A percentile compares a stretch with the other conserved stretches of the same genome.
Conservation (phyloP, 1,284 basidiomycete species). For the Cutaneotrichosporon sp. region DNA sequence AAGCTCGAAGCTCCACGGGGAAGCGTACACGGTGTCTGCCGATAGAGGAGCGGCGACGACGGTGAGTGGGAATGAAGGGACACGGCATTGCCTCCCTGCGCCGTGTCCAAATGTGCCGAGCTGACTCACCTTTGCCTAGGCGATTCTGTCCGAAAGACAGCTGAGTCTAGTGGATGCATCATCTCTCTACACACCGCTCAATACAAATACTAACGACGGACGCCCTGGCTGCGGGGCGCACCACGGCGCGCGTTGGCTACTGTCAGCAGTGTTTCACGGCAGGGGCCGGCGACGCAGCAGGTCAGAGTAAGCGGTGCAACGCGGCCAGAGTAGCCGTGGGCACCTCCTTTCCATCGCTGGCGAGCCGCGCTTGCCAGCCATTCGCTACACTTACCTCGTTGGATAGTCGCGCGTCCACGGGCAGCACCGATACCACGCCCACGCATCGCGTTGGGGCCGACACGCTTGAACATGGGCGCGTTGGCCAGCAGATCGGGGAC, state of each 20-base stretch:
- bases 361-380: neutral
- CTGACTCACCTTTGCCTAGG: no score
- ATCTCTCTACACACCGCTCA: no score
- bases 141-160: no score
- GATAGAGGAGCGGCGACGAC: no score
- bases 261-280: constrained; percentile 8
- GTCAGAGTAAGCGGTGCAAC: no score
- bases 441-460: constrained; percentile 96
- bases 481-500: constrained; percentile 99
- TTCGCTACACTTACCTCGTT: constrained; percentile 36
- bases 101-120: no score
- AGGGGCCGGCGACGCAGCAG: no score
- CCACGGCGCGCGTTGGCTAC: constrained; percentile 47
- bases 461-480: constrained; percentile 99
- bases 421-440: constrained; percentile 94
- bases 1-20: no score
- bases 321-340: neutral
- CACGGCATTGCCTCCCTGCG: no score
- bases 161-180: no score
- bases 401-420: constrained; percentile 50
- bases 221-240: constrained; percentile 46
- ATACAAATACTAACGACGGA: constrained; percentile 36
- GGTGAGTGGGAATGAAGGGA: no score
- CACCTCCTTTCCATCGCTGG: neutral
- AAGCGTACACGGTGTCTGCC: no score